Evolutionary conservation across 495 filamentous ascomycete species (phyloP).

Genomic region (Chaetomidium leptoderma): DNA sequence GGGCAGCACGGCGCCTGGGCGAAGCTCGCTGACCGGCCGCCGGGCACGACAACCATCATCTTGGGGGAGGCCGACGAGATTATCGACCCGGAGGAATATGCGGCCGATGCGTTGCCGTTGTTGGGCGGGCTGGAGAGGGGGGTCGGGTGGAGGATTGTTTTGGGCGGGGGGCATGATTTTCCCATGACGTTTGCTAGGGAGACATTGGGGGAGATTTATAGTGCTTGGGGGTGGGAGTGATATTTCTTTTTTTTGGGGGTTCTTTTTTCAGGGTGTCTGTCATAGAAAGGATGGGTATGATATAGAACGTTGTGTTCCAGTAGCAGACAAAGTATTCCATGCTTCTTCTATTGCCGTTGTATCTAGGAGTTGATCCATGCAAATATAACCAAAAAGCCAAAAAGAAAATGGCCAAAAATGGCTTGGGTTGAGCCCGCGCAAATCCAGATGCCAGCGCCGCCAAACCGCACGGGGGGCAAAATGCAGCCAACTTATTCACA

Average conservation of each 20-base stretch:
- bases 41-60: constrained; percentile 46
- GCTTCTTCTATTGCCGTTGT: constrained; percentile 6
- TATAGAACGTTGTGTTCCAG: background rate
- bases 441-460: constrained; percentile 14
- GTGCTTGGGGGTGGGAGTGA: constrained; percentile 34
- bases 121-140: constrained; percentile 35
- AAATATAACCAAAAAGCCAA: background rate
- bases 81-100: constrained; percentile 39
- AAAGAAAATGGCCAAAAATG: constrained; percentile 8
- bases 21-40: constrained; percentile 35
- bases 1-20: constrained; percentile 49
- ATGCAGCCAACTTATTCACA: constrained; percentile 14
- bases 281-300: no score
- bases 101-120: constrained; percentile 36
- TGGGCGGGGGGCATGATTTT: constrained; percentile 51
- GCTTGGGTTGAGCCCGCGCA: constrained; percentile 16
- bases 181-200: constrained; percentile 42
- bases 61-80: constrained; percentile 48
- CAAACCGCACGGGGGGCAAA: constrained; percentile 9
- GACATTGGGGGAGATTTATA: constrained; percentile 39
- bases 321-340: background rate
- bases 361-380: constrained; percentile 18
- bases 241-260: background rate
- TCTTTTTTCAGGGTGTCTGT: background rate
- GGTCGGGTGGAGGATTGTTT: constrained; percentile 41